Percentiles rank a stretch among this genome's conserved stretches.
Evolutionary conservation across 495 filamentous ascomycete species (phyloP).

Genomic region (Pseudomonodictys pantanalensis): DNA sequence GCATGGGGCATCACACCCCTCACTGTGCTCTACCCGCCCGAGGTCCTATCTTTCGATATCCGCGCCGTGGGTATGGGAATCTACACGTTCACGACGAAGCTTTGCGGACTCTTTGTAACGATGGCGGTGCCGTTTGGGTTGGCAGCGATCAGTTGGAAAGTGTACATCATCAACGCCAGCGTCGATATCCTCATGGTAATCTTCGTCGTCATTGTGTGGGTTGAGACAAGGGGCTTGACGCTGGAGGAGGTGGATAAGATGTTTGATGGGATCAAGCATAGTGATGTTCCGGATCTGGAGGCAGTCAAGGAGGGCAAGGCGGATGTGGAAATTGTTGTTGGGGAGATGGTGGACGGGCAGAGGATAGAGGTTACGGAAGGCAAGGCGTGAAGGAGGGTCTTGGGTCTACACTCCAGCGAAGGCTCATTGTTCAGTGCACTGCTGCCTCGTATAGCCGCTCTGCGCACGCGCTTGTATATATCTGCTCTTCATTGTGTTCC

Average conservation of each 20-base stretch:
- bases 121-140: conserved; percentile 16
- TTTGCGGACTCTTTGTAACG: conserved; percentile 9
- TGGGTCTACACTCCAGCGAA: too few relatives aligned
- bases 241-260: conserved; percentile 13
- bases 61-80: conserved; percentile 13
- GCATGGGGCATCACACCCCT: conserved; percentile 15
- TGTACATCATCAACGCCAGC: conserved; percentile 18
- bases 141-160: conserved; percentile 12
- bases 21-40: conserved; percentile 13
- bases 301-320: conserved; percentile 1
- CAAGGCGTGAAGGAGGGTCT: too few relatives aligned
- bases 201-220: conserved; percentile 5
- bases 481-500: too few relatives aligned
- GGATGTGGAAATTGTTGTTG: too few relatives aligned
- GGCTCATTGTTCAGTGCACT: too few relatives aligned
- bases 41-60: conserved; percentile 11
- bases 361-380: too few relatives aligned
- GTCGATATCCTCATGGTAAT: conserved; percentile 12
- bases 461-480: too few relatives aligned
- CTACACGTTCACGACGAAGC: conserved; percentile 16
- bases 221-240: conserved; percentile 12
- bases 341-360: too few relatives aligned
- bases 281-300: conserved; percentile 9
- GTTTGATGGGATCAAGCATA: conserved; percentile 13
- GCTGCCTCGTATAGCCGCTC: too few relatives aligned